phyloP scores from a whole-genome alignment of 1,284 basidiomycete genomes.

The Bjerkandera adusta region DNA sequence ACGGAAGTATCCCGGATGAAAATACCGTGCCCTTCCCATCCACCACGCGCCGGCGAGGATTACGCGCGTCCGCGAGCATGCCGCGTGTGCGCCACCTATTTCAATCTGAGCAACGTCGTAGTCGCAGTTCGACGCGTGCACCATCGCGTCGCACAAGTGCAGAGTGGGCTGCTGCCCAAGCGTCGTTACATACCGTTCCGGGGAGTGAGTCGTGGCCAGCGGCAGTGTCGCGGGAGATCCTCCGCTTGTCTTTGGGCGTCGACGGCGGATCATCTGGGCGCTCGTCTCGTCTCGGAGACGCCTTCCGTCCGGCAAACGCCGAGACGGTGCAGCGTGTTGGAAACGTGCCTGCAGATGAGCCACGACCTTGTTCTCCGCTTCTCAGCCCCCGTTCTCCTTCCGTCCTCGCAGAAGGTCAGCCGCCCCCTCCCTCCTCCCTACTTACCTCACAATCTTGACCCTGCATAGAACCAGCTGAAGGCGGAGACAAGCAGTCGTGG shows the following conservation, averaged over 20 bases:
- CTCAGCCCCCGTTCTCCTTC: constrained; percentile 19
- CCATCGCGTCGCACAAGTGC: constrained; percentile 36
- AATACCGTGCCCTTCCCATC: constrained; percentile 11
- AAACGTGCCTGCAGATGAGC: constrained; percentile 16
- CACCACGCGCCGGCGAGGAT: constrained; percentile 13
- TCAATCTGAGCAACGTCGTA: constrained; percentile 11
- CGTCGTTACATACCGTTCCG: constrained; percentile 24
- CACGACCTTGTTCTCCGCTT: constrained; percentile 26
- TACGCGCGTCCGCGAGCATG: constrained; percentile 27
- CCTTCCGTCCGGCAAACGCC: constrained; percentile 12
- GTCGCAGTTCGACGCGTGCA: constrained; percentile 8
- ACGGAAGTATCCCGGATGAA: constrained; percentile 8
- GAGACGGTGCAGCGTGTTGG: constrained; percentile 14
- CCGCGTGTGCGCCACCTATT: constrained; percentile 26
- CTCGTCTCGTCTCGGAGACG: too few species aligned
- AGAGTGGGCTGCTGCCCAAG: constrained; percentile 40
- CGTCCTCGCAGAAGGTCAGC: constrained; percentile 19
- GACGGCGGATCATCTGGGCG: too few species aligned
- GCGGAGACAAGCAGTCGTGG: constrained; percentile 11
- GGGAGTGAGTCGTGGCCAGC: constrained; percentile 38
- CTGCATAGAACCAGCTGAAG: constrained; percentile 5
- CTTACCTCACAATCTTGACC: constrained; percentile 19
- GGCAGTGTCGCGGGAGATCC: constrained; percentile 41
- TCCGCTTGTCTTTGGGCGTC: constrained; percentile 35
- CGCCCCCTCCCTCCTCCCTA: constrained; percentile 14